Percentiles rank a stretch among this genome's conserved stretches.
Conservation (phyloP, 1,284 basidiomycete genomes). For the Schizophyllum commune region DNA sequence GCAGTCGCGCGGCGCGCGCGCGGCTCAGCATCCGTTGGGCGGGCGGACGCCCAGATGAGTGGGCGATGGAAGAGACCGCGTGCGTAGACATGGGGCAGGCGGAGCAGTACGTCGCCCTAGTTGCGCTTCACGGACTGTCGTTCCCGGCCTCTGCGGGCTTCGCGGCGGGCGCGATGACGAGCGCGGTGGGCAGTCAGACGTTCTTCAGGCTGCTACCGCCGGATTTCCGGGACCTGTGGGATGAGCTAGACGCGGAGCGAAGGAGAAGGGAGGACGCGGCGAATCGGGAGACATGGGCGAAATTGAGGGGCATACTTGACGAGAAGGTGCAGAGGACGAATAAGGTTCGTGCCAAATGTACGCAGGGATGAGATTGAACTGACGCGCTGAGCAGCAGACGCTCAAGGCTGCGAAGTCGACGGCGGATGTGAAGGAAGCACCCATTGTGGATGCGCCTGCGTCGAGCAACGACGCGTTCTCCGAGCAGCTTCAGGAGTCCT, state of each 20-base stretch:
- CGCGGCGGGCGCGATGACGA: constrained; percentile 35
- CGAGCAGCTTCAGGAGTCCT: constrained; percentile 50
- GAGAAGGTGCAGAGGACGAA: constrained; percentile 37
- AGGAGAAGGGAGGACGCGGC: constrained; percentile 55
- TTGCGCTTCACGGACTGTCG: constrained; percentile 75
- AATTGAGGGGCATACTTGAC: constrained; percentile 55
- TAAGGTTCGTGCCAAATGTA: constrained; percentile 29
- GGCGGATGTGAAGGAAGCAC: constrained; percentile 11
- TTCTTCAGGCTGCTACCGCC: constrained; percentile 75
- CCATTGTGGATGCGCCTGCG: constrained; percentile 6
- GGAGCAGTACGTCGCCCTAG: constrained; percentile 84
- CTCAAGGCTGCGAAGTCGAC: constrained; percentile 23
- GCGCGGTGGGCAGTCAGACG: constrained; percentile 33
- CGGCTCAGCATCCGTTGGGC: constrained; percentile 71
- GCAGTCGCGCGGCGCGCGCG: constrained; percentile 65
- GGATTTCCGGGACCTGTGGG: constrained; percentile 87
- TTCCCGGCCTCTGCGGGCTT: constrained; percentile 60
- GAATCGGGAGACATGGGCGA: constrained; percentile 69
- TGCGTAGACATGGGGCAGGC: constrained; percentile 78
- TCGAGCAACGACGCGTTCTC: constrained; percentile 21
- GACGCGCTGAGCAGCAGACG: constrained; percentile 15
- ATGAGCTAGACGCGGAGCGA: constrained; percentile 71
- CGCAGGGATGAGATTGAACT: background rate
- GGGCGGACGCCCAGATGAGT: constrained; percentile 54
- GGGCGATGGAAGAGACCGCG: constrained; percentile 81